Base-by-base conservation (phyloP, 2,329 filamentous ascomycete species). In the Colletotrichum tanaceti region DNA sequence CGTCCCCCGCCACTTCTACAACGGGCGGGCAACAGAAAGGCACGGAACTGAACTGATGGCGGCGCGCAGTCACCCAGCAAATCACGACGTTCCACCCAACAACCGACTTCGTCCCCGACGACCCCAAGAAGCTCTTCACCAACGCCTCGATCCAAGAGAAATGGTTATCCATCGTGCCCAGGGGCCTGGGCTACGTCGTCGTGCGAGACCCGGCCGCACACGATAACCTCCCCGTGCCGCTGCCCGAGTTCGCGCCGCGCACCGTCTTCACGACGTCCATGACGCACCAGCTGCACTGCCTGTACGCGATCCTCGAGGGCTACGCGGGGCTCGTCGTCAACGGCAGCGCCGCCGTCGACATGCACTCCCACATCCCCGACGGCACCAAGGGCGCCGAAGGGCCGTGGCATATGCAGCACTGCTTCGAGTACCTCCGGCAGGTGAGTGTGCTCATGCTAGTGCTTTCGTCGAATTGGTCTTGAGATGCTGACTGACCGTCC, bases 231-330 rank as follows among this genome's bases (percentile, higher is more conserved):
- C 80, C 80, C 2, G 75, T 73, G 6, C 76, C 73, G 18, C 73
- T 83, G 9, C 52, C 75, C 18, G 73, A 72, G 20, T 81, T 75
- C 65, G 71, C 74, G 3, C 71, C 75, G 18, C 74, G 77, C 46
- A 80, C 78, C 49, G 77, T 79, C 55, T 82, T 79, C 71, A 82
- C 81, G 1, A 81, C 81, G 0, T 79, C 78, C 2, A 77, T 82
- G 70, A 83, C 81, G 4, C 81, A 83, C 66, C 81, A 83, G 71
- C 75, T 83, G 2, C 80, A 83, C 71, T 83, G 81, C 68, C 74
- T 83, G 41, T 43, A 79, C 70, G 74, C 79, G 41, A 81, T 84
- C 52, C 75, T 78, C 18, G 73, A 77, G 55, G 76, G 76, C 18
- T 80, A 80, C 66, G 65, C 73, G 14, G 63, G 62, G 13, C 49